A percentile compares a stretch with the other conserved stretches of the same genome.
Evolutionary conservation across 352 stramenopile species (phyloP).

Genomic region (Pythium volutum): DNA sequence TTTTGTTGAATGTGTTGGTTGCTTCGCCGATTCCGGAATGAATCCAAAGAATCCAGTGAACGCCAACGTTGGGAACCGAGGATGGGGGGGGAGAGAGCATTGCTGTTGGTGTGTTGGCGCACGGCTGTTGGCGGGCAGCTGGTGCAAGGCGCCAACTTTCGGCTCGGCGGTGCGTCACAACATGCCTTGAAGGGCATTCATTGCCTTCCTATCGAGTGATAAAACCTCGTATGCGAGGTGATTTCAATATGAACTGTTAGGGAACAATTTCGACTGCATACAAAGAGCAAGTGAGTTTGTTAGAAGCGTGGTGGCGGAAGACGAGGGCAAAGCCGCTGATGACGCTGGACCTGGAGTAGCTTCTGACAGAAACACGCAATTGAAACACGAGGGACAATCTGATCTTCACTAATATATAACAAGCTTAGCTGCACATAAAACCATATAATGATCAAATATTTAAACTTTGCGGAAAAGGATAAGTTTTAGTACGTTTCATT

Average conservation of each 20-base stretch:
- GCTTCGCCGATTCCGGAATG: conserved; percentile 12
- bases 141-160: not conserved
- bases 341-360: not conserved
- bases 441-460: not conserved
- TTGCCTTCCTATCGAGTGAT: too few relatives aligned
- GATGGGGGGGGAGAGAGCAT: not conserved
- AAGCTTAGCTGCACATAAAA: conserved; percentile 10
- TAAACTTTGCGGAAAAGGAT: not conserved
- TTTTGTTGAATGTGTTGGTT: conserved; percentile 10
- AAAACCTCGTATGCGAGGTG: conserved; percentile 20
- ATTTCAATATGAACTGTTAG: not conserved
- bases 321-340: conserved; percentile 12
- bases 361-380: conserved; percentile 12
- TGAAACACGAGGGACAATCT: not conserved
- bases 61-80: conserved; percentile 1
- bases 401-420: not conserved
- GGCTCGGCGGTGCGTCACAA: conserved; percentile 6
- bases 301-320: conserved; percentile 17
- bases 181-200: too few relatives aligned
- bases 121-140: not conserved
- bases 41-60: too few relatives aligned
- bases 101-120: not conserved
- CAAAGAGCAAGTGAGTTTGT: conserved; percentile 3
- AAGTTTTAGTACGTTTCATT: not conserved
- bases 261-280: not conserved